phyloP scores from a whole-genome alignment of 768 basidiomycete species.

The Pisolithus microcarpus region DNA sequence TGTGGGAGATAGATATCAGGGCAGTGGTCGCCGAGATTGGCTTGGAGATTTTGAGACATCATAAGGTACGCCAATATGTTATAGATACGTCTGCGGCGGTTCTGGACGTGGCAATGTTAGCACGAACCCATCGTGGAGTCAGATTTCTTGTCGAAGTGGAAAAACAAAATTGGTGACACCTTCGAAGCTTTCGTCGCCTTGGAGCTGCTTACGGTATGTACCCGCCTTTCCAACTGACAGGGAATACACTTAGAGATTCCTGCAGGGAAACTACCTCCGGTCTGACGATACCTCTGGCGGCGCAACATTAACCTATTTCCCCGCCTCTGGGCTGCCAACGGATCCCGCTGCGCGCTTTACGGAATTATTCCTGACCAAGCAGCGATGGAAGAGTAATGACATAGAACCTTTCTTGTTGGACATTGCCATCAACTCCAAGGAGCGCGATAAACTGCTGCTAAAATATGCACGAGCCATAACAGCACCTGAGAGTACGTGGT shows the following conservation, averaged over 20 bases:
- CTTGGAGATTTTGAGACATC: slow-evolving; percentile 56
- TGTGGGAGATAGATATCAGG: slow-evolving; percentile 61
- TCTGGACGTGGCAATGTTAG: slow-evolving; percentile 29
- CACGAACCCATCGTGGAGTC: slow-evolving; percentile 50
- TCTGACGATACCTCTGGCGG: slow-evolving; percentile 20
- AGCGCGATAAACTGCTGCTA: slow-evolving; percentile 78
- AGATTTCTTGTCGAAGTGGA: slow-evolving; percentile 64
- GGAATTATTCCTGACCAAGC: slow-evolving; percentile 78
- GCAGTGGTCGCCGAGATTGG: slow-evolving; percentile 71
- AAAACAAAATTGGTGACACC: slow-evolving; percentile 64
- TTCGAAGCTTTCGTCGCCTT: slow-evolving; percentile 61
- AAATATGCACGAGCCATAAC: slow-evolving; percentile 80
- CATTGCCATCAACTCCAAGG: slow-evolving; percentile 77
- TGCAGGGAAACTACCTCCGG: slow-evolving; percentile 73
- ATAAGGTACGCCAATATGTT: slow-evolving; percentile 37
- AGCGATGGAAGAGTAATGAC: slow-evolving; percentile 72
- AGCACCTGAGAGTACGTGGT: slow-evolving; percentile 61
- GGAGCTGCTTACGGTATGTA: slow-evolving; percentile 55
- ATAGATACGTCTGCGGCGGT: not conserved
- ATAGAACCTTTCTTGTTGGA: slow-evolving; percentile 77
- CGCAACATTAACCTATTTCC: slow-evolving; percentile 61
- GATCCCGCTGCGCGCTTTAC: slow-evolving; percentile 78
- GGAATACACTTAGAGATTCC: not conserved
- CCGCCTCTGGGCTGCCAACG: slow-evolving; percentile 62
- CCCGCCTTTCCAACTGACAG: not conserved